phyloP scores from a whole-genome alignment of 306 rosid species.

The Prunus armeniaca region DNA sequence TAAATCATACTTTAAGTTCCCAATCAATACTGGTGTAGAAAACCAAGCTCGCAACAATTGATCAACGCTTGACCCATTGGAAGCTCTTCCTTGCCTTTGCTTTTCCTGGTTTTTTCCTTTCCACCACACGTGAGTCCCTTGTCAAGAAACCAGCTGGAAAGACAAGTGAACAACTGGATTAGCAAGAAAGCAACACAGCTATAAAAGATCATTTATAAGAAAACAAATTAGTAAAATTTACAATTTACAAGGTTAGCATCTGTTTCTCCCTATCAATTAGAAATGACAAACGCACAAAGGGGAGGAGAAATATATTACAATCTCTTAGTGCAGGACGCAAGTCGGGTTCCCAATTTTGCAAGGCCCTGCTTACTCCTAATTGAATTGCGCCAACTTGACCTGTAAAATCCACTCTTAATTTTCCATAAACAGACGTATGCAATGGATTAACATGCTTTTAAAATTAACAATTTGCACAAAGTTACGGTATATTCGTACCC shows the following conservation, averaged over 20 bases:
- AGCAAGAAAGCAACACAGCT: conserved; percentile 7
- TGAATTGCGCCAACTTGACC: conserved; percentile 98
- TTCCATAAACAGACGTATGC: neutral
- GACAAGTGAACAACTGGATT: conserved; percentile 9
- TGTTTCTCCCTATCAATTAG: neutral
- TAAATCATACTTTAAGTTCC: conserved; percentile 27
- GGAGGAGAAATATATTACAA: conserved; percentile 35
- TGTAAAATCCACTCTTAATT: conserved; percentile 25
- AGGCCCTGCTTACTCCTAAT: conserved; percentile 88
- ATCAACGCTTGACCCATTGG: conserved; percentile 98
- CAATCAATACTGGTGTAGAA: conserved; percentile 14
- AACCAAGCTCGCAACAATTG: conserved; percentile 4
- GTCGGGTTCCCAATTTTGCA: conserved; percentile 97
- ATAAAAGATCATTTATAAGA: neutral
- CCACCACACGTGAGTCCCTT: conserved; percentile 86
- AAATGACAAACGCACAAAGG: neutral
- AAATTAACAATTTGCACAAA: neutral
- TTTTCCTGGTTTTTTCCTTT: conserved; percentile 96
- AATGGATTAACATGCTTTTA: neutral
- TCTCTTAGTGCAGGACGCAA: conserved; percentile 74
- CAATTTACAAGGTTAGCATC: neutral
- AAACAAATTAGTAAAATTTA: neutral
- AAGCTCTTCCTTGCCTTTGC: conserved; percentile 97
- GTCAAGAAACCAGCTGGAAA: conserved; percentile 88
- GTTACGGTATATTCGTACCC: neutral